A percentile compares a stretch with the other conserved stretches of the same genome.
Conservation (phyloP, 495 filamentous ascomycete species). For the Sporormia fimetaria region DNA sequence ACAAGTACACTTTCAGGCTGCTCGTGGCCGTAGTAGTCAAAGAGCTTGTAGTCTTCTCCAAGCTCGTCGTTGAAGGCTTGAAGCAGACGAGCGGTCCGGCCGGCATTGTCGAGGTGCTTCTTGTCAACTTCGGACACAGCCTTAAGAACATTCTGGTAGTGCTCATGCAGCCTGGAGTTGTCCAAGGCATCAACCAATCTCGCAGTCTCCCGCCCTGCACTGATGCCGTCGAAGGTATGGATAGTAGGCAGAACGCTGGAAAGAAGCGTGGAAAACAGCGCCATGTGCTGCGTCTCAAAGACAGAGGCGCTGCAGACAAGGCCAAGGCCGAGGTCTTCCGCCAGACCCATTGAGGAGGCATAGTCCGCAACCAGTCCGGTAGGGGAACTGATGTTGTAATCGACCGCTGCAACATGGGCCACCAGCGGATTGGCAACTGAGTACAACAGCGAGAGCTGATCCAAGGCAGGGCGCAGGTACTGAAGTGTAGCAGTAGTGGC, state of each 20-base stretch:
- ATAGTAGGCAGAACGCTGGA: constrained; percentile 71
- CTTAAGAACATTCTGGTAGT: constrained; percentile 58
- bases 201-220: constrained; percentile 72
- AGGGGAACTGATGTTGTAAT: constrained; percentile 58
- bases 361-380: constrained; percentile 77
- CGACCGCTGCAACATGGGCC: constrained; percentile 85
- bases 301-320: constrained; percentile 74
- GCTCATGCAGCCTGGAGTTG: constrained; percentile 53
- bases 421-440: constrained; percentile 82
- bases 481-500: constrained; percentile 72
- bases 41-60: constrained; percentile 80
- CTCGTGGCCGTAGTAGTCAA: constrained; percentile 87
- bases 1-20: constrained; percentile 70
- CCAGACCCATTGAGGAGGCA: constrained; percentile 61
- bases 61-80: constrained; percentile 81
- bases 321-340: constrained; percentile 85
- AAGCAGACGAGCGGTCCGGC: constrained; percentile 62
- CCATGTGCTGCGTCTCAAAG: constrained; percentile 92
- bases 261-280: constrained; percentile 74
- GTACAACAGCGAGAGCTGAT: constrained; percentile 83
- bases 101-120: constrained; percentile 61
- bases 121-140: constrained; percentile 46
- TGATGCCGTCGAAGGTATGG: constrained; percentile 87
- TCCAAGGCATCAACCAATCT: constrained; percentile 76
- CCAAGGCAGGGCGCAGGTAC: constrained; percentile 69